Evolutionary conservation across 805 yeast species (phyloP).

Genomic region (Candida montana): DNA sequence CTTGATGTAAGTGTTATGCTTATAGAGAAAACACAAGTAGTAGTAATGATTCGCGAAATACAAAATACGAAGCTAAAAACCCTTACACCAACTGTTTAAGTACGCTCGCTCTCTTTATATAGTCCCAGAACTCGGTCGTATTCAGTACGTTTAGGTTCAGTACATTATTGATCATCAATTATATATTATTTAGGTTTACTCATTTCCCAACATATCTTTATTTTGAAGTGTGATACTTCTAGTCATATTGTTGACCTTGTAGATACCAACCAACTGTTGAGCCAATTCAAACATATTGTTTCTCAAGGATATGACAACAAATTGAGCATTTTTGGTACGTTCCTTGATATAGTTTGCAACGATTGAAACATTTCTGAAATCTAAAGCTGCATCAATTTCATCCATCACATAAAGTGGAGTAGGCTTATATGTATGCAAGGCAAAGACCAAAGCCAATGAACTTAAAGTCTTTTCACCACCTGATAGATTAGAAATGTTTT

Average conservation of each 20-base stretch:
- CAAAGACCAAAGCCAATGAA: constrained; percentile 92
- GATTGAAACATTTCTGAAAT: constrained; percentile 93
- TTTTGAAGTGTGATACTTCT: constrained; percentile 74
- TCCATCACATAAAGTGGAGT: constrained; percentile 98
- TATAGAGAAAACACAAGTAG: no score
- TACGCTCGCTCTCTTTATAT: no score
- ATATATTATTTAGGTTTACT: neutral
- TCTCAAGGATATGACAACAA: constrained; percentile 88
- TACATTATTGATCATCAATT: no score
- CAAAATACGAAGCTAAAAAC: no score
- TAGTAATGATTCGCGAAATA: no score
- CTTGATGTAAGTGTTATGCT: no score
- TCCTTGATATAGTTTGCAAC: constrained; percentile 97
- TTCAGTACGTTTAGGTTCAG: no score
- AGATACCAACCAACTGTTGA: constrained; percentile 89
- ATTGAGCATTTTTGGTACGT: constrained; percentile 93
- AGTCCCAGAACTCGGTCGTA: no score
- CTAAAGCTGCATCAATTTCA: constrained; percentile 98
- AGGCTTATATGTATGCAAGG: constrained; percentile 91
- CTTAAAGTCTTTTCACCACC: constrained; percentile 98
- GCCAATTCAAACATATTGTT: constrained; percentile 98
- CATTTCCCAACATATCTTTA: constrained; percentile 35
- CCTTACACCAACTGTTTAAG: no score
- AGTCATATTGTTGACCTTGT: constrained; percentile 89
- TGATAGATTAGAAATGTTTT: constrained; percentile 86